phyloP scores from a whole-genome alignment of 2,329 filamentous ascomycete genomes.

The Fusarium oligoseptatum region DNA sequence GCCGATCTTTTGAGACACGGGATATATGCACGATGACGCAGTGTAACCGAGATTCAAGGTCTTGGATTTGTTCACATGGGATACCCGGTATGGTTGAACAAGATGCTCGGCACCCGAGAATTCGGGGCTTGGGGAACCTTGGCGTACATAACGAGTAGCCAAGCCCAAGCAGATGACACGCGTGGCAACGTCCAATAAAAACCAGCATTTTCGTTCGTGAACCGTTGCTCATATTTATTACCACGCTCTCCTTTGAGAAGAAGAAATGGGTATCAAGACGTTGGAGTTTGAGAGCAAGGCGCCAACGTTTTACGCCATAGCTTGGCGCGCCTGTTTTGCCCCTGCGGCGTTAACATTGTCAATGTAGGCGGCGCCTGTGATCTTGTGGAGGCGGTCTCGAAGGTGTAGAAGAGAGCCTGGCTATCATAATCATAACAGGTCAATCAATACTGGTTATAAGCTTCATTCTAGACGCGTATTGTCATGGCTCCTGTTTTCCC shows the following conservation, averaged over 20 bases:
- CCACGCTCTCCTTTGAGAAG: background rate
- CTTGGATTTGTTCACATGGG: background rate
- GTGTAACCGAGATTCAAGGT: background rate
- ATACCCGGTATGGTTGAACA: background rate
- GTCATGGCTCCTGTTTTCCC: background rate
- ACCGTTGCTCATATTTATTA: background rate
- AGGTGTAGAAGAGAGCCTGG: background rate
- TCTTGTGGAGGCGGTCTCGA: background rate
- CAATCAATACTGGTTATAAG: background rate
- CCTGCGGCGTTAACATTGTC: background rate
- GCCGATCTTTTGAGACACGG: background rate
- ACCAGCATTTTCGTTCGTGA: background rate
- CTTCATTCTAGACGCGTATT: background rate
- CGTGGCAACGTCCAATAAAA: background rate
- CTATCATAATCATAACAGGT: too few species aligned
- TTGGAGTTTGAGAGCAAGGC: background rate
- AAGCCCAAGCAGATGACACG: background rate
- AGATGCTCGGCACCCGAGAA: background rate
- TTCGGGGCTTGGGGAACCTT: background rate
- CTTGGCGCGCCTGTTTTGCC: background rate
- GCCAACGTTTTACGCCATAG: background rate
- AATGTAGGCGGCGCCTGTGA: background rate
- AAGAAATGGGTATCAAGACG: background rate
- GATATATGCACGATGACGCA: background rate
- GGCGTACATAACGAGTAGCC: background rate